Percentiles rank a stretch among this genome's conserved stretches.
phyloP scores from a whole-genome alignment of 1,139 yeast species.

The Candida sanyaensis region DNA sequence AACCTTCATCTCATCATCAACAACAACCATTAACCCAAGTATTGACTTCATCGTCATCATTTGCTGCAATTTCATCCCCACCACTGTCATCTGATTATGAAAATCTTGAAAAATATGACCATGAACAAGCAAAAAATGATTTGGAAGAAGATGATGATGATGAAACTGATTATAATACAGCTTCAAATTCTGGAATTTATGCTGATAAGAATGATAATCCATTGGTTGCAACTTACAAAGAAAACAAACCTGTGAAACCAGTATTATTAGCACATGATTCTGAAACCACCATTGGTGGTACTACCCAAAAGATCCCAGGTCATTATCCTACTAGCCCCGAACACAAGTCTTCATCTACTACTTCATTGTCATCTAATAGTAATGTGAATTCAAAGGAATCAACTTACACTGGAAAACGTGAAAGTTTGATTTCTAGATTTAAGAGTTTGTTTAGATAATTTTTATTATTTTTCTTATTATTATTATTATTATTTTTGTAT shows the following conservation, averaged over 20 bases:
- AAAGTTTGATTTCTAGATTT: conserved; percentile 33
- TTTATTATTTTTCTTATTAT: neutral
- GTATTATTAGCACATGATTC: conserved; percentile 13
- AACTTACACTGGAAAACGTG: conserved; percentile 19
- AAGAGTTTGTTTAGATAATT: conserved; percentile 35
- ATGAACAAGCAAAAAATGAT: conserved; percentile 16
- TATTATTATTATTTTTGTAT: neutral
- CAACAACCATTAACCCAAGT: conserved; percentile 21
- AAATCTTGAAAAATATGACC: conserved; percentile 15
- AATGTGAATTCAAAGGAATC: conserved; percentile 3
- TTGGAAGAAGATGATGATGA: conserved; percentile 9
- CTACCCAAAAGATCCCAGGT: conserved; percentile 22
- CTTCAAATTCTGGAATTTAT: conserved; percentile 10
- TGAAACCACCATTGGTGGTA: conserved; percentile 13
- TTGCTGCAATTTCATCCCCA: conserved; percentile 42
- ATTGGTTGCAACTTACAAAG: conserved; percentile 3
- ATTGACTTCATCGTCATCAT: conserved; percentile 38
- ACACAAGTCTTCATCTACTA: conserved; percentile 7
- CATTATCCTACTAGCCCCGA: conserved; percentile 22
- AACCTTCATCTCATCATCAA: conserved; percentile 1
- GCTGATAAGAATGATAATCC: conserved; percentile 6
- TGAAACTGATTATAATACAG: conserved; percentile 19
- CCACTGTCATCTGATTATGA: conserved; percentile 20
- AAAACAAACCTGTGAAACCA: conserved; percentile 12
- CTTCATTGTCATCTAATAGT: conserved; percentile 4